Base-by-base conservation (phyloP, 1,284 basidiomycete genomes). In the Ustilago sp. region DNA sequence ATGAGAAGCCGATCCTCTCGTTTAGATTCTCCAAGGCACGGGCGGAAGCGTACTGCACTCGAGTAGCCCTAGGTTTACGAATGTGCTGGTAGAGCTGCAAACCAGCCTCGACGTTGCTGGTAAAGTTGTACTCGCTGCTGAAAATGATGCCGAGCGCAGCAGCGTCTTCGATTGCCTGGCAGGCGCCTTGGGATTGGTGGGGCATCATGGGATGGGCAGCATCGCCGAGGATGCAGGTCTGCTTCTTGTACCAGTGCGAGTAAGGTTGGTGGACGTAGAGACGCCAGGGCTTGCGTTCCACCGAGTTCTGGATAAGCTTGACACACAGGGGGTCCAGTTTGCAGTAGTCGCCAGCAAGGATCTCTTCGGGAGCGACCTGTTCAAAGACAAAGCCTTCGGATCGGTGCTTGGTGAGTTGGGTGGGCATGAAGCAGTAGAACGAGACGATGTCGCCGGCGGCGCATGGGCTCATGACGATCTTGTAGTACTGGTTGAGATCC, bases 391-490 rank as follows among this genome's bases (percentile, higher is more conserved):
- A 87, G n/a, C 87, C 87, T 62, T 87, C 87, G 58, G 86, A 79
- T 45, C 84, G 86, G 68, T 87, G 86, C 73, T 84, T 85, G 23
- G 87, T 85, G 56, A 87, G 64, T 54, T 87, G 85, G 59, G 77
- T 75, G 12, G 78, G 78, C 74, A 80, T 75, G 63, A 80, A 80
- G 59, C 70, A 75, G 69, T 87, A 87, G 82, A 87, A 87, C 13
- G 86, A 87, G 23, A 87, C 81, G 55, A 87, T 60, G 38, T 85
- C 78, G 48, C 82, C 84, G 43, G 73, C 83, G 5, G 82, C 80
- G 63, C 86, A 86, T 0, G 86, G 86, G 50, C 74, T 77, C 85
- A 87, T 86, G 71, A 87, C 87, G 57, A 87, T 86, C 79, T 87
- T 87, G 81, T 86, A 87, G 80, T 85, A 87, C 39, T 79, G 78